Conservation (phyloP, 2,329 filamentous ascomycete species). For the Lanzia echinophila region DNA sequence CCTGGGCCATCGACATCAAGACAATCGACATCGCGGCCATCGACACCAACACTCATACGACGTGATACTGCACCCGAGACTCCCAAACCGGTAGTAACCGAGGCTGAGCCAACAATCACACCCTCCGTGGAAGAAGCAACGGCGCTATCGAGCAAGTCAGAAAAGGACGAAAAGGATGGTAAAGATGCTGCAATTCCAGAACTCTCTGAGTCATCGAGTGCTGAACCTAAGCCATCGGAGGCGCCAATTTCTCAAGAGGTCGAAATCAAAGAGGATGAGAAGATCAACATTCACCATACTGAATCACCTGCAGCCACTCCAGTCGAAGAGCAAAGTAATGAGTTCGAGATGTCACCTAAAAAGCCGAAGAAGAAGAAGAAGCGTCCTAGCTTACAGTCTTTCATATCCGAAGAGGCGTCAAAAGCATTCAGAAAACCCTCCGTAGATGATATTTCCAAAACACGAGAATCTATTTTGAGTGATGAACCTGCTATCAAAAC, state of each 20-base stretch:
- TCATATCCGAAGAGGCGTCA: neutral
- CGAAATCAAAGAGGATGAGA: neutral
- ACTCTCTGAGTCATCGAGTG: neutral
- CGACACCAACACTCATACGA: neutral
- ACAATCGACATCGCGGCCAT: neutral
- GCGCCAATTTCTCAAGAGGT: neutral
- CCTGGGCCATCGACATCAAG: neutral
- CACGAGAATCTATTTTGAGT: neutral
- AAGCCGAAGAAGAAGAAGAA: slow-evolving; percentile 24
- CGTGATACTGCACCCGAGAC: slow-evolving; percentile 5
- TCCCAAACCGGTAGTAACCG: neutral
- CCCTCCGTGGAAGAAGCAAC: neutral
- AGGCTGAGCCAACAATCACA: neutral
- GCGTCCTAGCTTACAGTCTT: slow-evolving; percentile 4
- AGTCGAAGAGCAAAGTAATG: neutral
- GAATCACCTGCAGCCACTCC: neutral
- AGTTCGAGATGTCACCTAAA: neutral
- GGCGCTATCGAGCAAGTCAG: slow-evolving; percentile 29
- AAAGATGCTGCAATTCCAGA: neutral
- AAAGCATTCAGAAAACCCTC: neutral
- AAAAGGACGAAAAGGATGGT: slow-evolving; percentile 35
- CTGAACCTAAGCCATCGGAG: neutral
- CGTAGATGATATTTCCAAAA: neutral
- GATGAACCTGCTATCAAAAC: neutral
- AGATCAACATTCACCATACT: neutral